A percentile compares a stretch with the other conserved stretches of the same genome.
Evolutionary conservation across 306 rosid genomes (phyloP).

Genomic region (Vigna reflexopilosa): DNA sequence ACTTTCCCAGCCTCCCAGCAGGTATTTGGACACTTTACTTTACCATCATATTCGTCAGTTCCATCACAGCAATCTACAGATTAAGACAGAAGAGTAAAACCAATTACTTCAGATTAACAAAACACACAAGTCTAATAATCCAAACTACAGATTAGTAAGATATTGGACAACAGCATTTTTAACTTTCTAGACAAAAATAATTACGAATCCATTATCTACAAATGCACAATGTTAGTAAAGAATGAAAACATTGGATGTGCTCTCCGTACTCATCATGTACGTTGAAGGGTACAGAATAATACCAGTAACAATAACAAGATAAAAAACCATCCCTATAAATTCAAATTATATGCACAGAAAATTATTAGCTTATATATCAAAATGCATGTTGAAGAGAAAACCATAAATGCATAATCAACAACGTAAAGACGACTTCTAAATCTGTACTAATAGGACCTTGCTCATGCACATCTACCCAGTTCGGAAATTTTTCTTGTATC

Average conservation of each 20-base stretch:
- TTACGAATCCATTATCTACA: background rate
- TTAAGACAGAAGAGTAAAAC: slow-evolving; percentile 35
- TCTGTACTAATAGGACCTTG: background rate
- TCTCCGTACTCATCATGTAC: slow-evolving; percentile 14
- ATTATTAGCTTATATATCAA: slow-evolving; percentile 14
- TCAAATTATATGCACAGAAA: slow-evolving; percentile 6
- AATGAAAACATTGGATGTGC: slow-evolving; percentile 8
- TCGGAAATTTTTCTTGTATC: background rate
- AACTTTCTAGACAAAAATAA: background rate
- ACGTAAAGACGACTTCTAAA: slow-evolving; percentile 28
- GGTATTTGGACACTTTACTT: slow-evolving; percentile 80
- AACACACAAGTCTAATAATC: slow-evolving; percentile 26
- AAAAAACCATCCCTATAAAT: background rate
- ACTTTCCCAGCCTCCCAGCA: slow-evolving; percentile 99
- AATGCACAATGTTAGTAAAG: slow-evolving; percentile 17
- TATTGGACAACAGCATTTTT: slow-evolving; percentile 10
- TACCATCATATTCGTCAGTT: slow-evolving; percentile 83
- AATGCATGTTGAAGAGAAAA: slow-evolving; percentile 12
- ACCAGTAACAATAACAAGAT: slow-evolving; percentile 17
- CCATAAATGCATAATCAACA: slow-evolving; percentile 7
- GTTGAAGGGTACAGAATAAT: background rate
- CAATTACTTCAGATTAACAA: slow-evolving; percentile 36
- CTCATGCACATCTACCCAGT: background rate
- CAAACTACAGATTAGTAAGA: slow-evolving; percentile 25
- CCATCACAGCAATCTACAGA: slow-evolving; percentile 97